Conservation (phyloP, 139 green algal genomes). For the Nannochloris sp. region DNA sequence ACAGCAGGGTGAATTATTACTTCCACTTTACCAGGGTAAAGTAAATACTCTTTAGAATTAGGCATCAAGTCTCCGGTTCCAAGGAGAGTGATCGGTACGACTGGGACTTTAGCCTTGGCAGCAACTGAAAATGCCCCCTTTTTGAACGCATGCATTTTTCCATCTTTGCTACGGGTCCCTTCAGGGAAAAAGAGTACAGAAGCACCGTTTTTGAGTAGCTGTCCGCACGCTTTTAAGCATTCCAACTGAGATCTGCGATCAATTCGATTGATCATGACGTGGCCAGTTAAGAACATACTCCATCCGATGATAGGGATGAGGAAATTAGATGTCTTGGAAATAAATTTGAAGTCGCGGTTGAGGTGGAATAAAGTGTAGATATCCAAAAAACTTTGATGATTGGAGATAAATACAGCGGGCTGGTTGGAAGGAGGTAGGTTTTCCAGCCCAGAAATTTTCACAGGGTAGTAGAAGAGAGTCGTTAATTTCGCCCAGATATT, state of each 20-base stretch:
- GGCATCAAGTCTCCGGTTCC: constrained; percentile 86
- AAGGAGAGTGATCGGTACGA: constrained; percentile 86
- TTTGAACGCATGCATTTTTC: constrained; percentile 75
- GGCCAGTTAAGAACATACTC: constrained; percentile 95
- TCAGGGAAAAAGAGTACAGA: constrained; percentile 90
- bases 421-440: constrained; percentile 70
- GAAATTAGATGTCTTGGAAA: constrained; percentile 95
- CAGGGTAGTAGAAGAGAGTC: constrained; percentile 73
- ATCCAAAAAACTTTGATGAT: constrained; percentile 95
- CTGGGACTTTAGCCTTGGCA: constrained; percentile 73
- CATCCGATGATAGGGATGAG: constrained; percentile 96
- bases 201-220: constrained; percentile 65
- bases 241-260: constrained; percentile 84
- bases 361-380: constrained; percentile 89
- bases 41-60: constrained; percentile 58
- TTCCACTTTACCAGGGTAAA: constrained; percentile 55
- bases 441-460: constrained; percentile 74
- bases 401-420: constrained; percentile 91
- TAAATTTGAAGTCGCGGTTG: constrained; percentile 92
- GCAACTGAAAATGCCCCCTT: constrained; percentile 93
- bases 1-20: constrained; percentile 25
- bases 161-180: constrained; percentile 62
- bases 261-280: constrained; percentile 83
- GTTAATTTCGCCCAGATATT: constrained; percentile 86
- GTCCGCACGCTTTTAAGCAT: constrained; percentile 74